Evolutionary conservation across 768 basidiomycete genomes (phyloP), one percentile per base, ranked within the genome.

Genomic region (Boletus rubropictus): DNA sequence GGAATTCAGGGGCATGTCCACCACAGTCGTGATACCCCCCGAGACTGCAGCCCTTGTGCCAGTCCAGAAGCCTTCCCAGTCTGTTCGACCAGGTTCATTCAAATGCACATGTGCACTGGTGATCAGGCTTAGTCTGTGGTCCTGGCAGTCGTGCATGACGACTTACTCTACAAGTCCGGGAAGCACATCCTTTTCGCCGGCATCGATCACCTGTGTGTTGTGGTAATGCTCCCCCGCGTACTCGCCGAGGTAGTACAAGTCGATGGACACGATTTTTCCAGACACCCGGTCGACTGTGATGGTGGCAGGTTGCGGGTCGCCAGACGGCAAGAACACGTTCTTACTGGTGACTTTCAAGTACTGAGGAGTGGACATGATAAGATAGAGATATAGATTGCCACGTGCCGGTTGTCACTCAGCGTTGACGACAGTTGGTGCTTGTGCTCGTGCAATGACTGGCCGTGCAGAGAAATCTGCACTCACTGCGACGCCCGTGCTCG

Each of bases 1-100:
- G 2, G 93, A 95, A 66, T 99, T 97, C 45, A 99, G 73, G 3
- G 95, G 96, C 95, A 98, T 99, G 69, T 98, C 96, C 27, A 97
- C 84, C 18, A 98, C 72, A 6, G 91, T 90, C 7, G 94, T 97
- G n/a, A 97, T 81, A 7, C 95, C 96, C 18, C 95, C 95, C 1
- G 91, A 86, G 2, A 83, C 81, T 1, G 95, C 95, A 17, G 95
- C 95, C 45, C 74, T 70, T 1, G 93, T 94, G n/a, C 91, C 93
- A 0, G 90, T 89, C 69, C 76, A 79, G 63, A 96, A 95, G 0
- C 93, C 93, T 61, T 96, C 93, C 93, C 93, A 96, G 49, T 86
- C 82, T 3, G 89, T 90, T 21, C 93, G 81, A 11, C 93, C 93
- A 7, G 92, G 93, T 58, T 94, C 89, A 66, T 95, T 95, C 45